Evolutionary conservation across 352 stramenopile species (phyloP).

Genomic region (Globisporangium nagaii): DNA sequence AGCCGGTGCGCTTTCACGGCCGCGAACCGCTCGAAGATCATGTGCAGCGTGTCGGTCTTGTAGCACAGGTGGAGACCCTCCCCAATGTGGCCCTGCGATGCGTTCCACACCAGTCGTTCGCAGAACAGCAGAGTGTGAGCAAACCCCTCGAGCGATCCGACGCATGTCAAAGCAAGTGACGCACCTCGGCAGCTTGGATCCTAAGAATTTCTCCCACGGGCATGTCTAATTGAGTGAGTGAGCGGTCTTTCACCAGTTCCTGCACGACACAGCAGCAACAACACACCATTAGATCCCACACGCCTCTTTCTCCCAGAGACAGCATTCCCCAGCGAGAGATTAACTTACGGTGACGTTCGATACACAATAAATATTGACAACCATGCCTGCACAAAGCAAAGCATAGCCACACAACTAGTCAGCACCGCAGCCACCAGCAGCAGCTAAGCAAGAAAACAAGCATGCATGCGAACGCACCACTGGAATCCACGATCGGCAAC

Average conservation of each 20-base stretch:
- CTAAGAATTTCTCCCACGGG: constrained; percentile 82
- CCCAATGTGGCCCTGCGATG: constrained; percentile 69
- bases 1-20: constrained; percentile 83
- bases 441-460: background rate
- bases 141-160: too few species aligned
- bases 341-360: constrained; percentile 77
- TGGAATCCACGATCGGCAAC: constrained; percentile 78
- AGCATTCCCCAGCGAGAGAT: background rate
- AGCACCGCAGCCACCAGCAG: background rate
- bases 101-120: too few species aligned
- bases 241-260: constrained; percentile 86
- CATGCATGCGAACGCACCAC: constrained; percentile 40
- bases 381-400: constrained; percentile 38
- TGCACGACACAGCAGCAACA: constrained; percentile 6
- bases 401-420: constrained; percentile 4
- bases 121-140: too few species aligned
- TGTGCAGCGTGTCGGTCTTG: constrained; percentile 87
- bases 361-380: constrained; percentile 92
- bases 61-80: constrained; percentile 84
- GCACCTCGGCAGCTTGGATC: constrained; percentile 80
- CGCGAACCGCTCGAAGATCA: constrained; percentile 87
- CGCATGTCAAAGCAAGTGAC: background rate
- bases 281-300: background rate
- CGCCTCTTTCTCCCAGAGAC: too few species aligned
- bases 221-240: constrained; percentile 87